Base-by-base conservation (phyloP, 805 yeast species). In the Millerozyma miso region DNA sequence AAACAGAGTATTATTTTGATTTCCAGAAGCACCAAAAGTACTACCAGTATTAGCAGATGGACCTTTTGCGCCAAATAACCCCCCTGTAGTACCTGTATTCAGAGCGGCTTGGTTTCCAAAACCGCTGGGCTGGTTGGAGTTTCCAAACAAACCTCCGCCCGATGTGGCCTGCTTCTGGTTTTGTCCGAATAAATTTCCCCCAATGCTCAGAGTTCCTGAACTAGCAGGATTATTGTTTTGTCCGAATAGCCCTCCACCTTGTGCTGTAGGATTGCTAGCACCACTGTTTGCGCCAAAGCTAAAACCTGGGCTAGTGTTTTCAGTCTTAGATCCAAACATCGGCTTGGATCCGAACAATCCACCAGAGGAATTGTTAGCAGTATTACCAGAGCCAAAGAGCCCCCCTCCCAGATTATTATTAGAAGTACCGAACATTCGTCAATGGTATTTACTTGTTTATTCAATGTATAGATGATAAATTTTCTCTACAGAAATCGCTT, bases 71-170 rank as follows among this genome's bases (percentile, higher is more conserved):
- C 62, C 61, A 37, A 56, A 55, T 37, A 43, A 31, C 4, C 23
- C 31, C 8, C 37, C 42, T 43, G 31, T 36, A 33, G 33, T 35
- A 4, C 40, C 41, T 14, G 16, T n/a, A 36, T 38, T 41, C 8
- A 41, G 23, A 33, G 31, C 41, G 5, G 40, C 29, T 31, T 38
- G n/a, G 12, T 13, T 12, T 4, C 20, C 19, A 3, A 23, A 23
- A 10, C 29, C 34, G n/a, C 34, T 15, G 7, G 34, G 5, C n/a
- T 32, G 34, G n/a, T 13, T 32, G 17, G 34, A 8, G n/a, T 58
- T 59, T 0, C 58, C 64, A 47, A 59, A 56, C 29, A 67, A 48
- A 4, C 73, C 71, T 31, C 65, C 65, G 18, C 52, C 43, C 33
- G 40, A 18, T 23, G 37, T 19, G 19, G 36, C 40, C 31, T 44